A percentile compares a stretch with the other conserved stretches of the same genome.
Conservation (phyloP, 345 rosid species). For the Gossypium anomalum region DNA sequence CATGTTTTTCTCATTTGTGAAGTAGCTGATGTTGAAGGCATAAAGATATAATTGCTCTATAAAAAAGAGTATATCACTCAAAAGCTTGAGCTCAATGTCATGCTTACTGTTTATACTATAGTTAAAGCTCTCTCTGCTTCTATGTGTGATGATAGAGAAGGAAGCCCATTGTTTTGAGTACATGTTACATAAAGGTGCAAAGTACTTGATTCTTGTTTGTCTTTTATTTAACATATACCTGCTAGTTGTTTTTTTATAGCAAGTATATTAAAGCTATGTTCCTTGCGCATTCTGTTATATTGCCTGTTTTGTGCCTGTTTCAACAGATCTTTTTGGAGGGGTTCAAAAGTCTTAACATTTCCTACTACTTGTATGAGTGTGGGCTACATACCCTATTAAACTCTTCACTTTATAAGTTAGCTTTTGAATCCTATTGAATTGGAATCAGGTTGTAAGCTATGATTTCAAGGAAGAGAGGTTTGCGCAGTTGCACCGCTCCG, state of each 20-base stretch:
- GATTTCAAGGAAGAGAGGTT: slow-evolving; percentile 90
- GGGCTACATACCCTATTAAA: too few species aligned
- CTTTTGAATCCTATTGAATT: slow-evolving; percentile 1
- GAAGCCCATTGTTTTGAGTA: neutral
- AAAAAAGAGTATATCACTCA: neutral
- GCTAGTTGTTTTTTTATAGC: too few species aligned
- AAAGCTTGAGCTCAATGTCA: neutral
- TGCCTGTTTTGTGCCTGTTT: neutral
- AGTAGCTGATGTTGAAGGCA: neutral
- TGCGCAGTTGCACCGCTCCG: slow-evolving; percentile 69
- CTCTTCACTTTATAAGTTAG: neutral
- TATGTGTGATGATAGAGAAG: neutral
- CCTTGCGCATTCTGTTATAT: neutral
- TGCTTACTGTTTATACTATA: too few species aligned
- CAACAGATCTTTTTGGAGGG: neutral
- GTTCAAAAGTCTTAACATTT: neutral
- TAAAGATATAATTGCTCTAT: neutral
- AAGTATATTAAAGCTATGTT: neutral
- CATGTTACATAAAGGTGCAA: neutral
- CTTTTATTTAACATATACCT: neutral
- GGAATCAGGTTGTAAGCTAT: slow-evolving; percentile 77
- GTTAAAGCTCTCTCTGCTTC: neutral
- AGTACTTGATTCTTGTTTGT: neutral
- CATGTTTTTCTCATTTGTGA: neutral
- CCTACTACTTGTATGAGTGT: too few species aligned